phyloP scores from a whole-genome alignment of 352 stramenopile species.

The Lagenidium giganteum region DNA sequence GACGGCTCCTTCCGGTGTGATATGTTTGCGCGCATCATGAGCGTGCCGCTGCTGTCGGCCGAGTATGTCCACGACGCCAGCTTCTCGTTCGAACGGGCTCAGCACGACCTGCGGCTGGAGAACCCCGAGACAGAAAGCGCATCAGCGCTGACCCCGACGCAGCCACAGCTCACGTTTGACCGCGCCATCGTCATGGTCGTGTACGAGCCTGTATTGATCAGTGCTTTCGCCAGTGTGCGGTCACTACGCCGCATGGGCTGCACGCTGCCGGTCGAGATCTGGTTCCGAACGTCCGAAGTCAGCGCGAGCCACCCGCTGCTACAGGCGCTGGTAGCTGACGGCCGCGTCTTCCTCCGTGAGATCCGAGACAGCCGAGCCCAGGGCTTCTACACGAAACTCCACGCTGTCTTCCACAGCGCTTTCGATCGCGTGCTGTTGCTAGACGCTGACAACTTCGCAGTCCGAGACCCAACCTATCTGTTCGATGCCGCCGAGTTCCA shows the following conservation, averaged over 20 bases:
- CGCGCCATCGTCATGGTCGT: slow-evolving; percentile 20
- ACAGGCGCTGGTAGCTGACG: slow-evolving; percentile 21
- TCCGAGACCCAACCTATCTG: slow-evolving; percentile 57
- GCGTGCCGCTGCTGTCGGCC: slow-evolving; percentile 8
- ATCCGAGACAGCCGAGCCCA: slow-evolving; percentile 45
- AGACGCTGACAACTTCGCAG: slow-evolving; percentile 73
- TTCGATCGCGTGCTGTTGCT: slow-evolving; percentile 77
- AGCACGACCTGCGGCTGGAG: background rate
- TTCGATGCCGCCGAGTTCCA: slow-evolving; percentile 52
- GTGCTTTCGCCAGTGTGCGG: slow-evolving; percentile 46
- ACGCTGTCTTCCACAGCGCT: slow-evolving; percentile 65
- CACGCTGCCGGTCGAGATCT: slow-evolving; percentile 61
- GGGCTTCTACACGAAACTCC: slow-evolving; percentile 66
- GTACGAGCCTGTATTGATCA: slow-evolving; percentile 19
- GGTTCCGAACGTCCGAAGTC: slow-evolving; percentile 48
- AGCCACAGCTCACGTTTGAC: background rate
- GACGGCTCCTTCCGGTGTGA: slow-evolving; percentile 1
- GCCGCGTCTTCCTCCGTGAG: slow-evolving; percentile 53
- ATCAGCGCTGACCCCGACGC: background rate
- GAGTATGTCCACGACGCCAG: slow-evolving; percentile 5
- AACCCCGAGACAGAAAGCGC: no score
- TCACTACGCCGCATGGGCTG: slow-evolving; percentile 34
- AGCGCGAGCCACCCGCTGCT: slow-evolving; percentile 39
- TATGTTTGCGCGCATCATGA: slow-evolving; percentile 3
- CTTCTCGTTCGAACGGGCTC: background rate